Base-by-base conservation (phyloP, 306 rosid genomes). In the Lablab purpureus region DNA sequence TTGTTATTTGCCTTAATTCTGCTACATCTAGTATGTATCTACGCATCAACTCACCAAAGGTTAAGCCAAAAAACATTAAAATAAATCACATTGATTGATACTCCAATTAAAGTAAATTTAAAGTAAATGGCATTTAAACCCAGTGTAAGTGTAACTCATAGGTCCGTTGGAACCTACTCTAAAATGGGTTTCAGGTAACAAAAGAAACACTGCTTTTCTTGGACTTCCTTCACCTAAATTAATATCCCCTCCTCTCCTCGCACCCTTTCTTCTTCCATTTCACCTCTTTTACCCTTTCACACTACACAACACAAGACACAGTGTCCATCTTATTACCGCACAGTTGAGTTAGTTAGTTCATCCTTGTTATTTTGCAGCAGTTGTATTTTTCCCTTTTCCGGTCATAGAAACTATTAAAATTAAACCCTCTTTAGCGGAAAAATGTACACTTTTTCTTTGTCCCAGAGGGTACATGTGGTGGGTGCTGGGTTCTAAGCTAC, bases 131-230 rank as follows among this genome's bases (percentile, higher is more conserved):
- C 30, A 19, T 46, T 75, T 66, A 75, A 84, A 80, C 84, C 85
- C 80, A 32, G 54, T 63, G 1, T 9, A 10, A 40, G 45, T 80
- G 87, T 79, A 49, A 21, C 47, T 69, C 70, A 69, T 79, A 54
- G 83, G 82, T 85, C 86, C 37, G 80, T 76, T 86, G 63, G 79
- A 87, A 79, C 89, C 97, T 90, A 88, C 97, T 90, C 85, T 89
- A 86, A 84, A 93, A 73, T 27, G 55, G 89, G 81, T 64, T 47
- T 66, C 71, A 14, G 73, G 32, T 50, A 40, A 56, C 79, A 77
- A 46, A 62, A 63, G 59, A 50, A 40, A 73, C 59, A 18, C 68
- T 83, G 81, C 67, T 49, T 9, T 71, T 56, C 52, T 51, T 0
- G 7, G 1, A 1, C 6, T 47, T 49, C 18, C 21, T 49, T 46